These are phyloP conservation scores for Conringia planisiliqua DNA, from an alignment of 345 rosid genomes.

Conservation along the genomic window DNA sequence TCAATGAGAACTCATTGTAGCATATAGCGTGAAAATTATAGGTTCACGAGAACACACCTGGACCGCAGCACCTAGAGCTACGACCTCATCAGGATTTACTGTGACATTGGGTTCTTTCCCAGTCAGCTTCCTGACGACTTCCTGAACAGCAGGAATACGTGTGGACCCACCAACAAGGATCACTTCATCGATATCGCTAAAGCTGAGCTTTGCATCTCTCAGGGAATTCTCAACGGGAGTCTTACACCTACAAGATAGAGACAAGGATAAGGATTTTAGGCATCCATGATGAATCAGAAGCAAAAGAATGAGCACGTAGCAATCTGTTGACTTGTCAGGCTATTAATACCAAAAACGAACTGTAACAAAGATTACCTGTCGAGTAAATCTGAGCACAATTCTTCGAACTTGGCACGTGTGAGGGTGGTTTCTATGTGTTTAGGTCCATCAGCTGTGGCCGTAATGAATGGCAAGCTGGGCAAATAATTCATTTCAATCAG, in stretches of 20 bases:
- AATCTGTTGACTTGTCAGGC: neutral
- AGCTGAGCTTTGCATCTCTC: constrained; percentile 83
- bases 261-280: neutral
- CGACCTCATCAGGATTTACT: constrained; percentile 97
- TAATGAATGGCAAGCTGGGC: constrained; percentile 90
- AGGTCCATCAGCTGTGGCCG: constrained; percentile 97
- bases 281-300: neutral
- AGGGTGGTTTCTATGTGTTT: constrained; percentile 93
- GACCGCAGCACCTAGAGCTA: constrained; percentile 97
- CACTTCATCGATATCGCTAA: constrained; percentile 84
- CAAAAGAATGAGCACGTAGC: neutral
- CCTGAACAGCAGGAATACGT: constrained; percentile 95
- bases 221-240: constrained; percentile 84
- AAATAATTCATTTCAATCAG: neutral
- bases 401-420: constrained; percentile 92
- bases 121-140: constrained; percentile 81
- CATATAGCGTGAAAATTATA: neutral
- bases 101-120: constrained; percentile 96
- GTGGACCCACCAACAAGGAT: constrained; percentile 99
- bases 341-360: neutral
- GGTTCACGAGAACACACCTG: constrained; percentile 49
- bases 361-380: constrained; percentile 59
- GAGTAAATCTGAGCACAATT: constrained; percentile 80
- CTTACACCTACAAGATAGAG: constrained; percentile 51
- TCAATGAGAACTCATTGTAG: neutral